Base-by-base conservation (phyloP, 805 yeast genomes). In the Lipomyces sp. region DNA sequence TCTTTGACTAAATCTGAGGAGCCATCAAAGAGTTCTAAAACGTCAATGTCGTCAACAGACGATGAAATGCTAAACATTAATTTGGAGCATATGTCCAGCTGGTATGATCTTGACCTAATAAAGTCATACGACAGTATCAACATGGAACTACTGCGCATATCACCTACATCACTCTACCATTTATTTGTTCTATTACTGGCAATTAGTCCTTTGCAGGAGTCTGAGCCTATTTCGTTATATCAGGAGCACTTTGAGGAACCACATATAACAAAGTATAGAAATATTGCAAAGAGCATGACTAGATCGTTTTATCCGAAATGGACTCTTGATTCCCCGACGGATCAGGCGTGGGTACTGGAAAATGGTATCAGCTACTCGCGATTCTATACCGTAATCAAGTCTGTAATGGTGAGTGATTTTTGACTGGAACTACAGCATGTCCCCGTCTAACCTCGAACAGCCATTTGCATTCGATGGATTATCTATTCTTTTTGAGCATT, bases 101-200 rank as follows among this genome's bases (percentile, higher is more conserved):
- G 68, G 72, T 53, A 44, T 45, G 65, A 59, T 2, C 60, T 74
- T 3, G 72, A 72, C 0, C 54, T 68, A 6, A 66, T 80, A 3
- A 68, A 71, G 47, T 62, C 66, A 1, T 74, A 70, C 58, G 83
- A 80, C 61, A 69, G 67, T 2, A 61, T 76, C 11, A 73, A 75
- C n/a, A 43, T 74, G 0, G 65, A 69, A 0, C 58, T 65, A 1
- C 49, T 75, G 34, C 53, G 58, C 1, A 53, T 83, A 0, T 61
- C 74, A 0, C 80, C 78, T 0, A 45, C 60, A 0, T 72, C 71
- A 4, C 51, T 83, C 29, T 65, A 70, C 2, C 69, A 69, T 4
- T 41, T 84, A 2, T 45, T 83, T 10, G 70, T 83, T 0, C 75
- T 83, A 52, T 52, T 77, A 19, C 67, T 84, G 29, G 55, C 77